Evolutionary conservation across 768 basidiomycete genomes (phyloP), one percentile per base, ranked within the genome.

Genomic region (Kwoniella pini): DNA sequence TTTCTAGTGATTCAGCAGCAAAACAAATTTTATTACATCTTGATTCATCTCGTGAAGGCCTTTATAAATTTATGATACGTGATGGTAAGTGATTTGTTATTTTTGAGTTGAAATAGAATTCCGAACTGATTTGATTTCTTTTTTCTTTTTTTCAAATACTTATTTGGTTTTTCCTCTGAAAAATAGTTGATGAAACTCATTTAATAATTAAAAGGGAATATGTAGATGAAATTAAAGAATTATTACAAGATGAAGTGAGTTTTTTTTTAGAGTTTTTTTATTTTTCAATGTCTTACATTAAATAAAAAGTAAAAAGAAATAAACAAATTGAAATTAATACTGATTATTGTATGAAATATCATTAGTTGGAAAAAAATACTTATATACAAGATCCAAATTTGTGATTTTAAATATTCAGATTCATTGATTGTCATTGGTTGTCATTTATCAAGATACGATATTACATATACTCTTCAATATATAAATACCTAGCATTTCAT

Each of bases 361-460:
- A 15, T 36, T 50, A 74, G 72, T 65, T 74, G 42, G 72, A 74
- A 61, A 71, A 74, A 56, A 71, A 74, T 61, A 74, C 72, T 10
- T 74, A 71, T 60, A 54, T 67, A 21, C 65, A 64, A 45, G 68
- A 71, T 63, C 70, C 66, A 5, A 61, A 73, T 30, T 38, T 69
- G 43, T 65, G 55, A 31, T 6, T 12, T 13, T 40, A 28, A 43
- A 5, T 11, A 10, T 43, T 21, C 6, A 43, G 6, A 19, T 26
- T 24, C 46, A 13, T 51, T 33, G 13, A 33, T 22, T 30, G 6
- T 48, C 40, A 15, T 36, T 36, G 33, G 33, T 15, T 36, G 7
- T 15, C 33, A 36, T 15, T 36, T 36, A n/a, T n/a, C n/a, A n/a
- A n/a, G n/a, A n/a, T n/a, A n/a, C n/a, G n/a, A n/a, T n/a, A 44